phyloP scores from a whole-genome alignment of 805 yeast species.

The Pichia phayaonensis region DNA sequence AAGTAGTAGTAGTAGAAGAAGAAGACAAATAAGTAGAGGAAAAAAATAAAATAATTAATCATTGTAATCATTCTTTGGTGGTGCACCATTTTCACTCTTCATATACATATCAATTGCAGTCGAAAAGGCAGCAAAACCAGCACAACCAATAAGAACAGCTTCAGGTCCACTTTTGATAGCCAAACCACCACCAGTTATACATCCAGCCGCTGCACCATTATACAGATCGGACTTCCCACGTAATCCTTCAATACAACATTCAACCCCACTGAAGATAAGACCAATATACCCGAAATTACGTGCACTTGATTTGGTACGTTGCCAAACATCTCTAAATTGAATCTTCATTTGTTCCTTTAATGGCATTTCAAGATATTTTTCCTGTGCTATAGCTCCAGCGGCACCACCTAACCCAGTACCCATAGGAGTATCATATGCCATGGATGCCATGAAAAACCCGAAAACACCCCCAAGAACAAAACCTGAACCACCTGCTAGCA shows the following conservation, averaged over 20 bases:
- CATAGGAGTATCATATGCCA: slow-evolving; percentile 77
- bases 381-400: slow-evolving; percentile 11
- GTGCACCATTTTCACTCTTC: slow-evolving; percentile 74
- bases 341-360: slow-evolving; percentile 86
- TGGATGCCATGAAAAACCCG: slow-evolving; percentile 88
- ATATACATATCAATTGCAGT: slow-evolving; percentile 82
- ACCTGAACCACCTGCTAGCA: slow-evolving; percentile 88
- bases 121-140: slow-evolving; percentile 94
- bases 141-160: slow-evolving; percentile 88
- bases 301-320: slow-evolving; percentile 79
- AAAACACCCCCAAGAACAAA: slow-evolving; percentile 92
- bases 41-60: slow-evolving; percentile 23
- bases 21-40: no score
- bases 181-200: slow-evolving; percentile 93
- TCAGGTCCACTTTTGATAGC: slow-evolving; percentile 92
- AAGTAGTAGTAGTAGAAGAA: no score
- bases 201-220: slow-evolving; percentile 90
- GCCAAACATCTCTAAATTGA: slow-evolving; percentile 89
- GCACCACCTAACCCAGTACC: slow-evolving; percentile 34
- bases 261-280: slow-evolving; percentile 84
- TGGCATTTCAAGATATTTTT: slow-evolving; percentile 52
- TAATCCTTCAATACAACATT: slow-evolving; percentile 76
- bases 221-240: slow-evolving; percentile 89
- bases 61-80: slow-evolving; percentile 86
- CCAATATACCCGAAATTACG: slow-evolving; percentile 93